Conservation (phyloP, 2,329 filamentous ascomycete species). For the Ophiostoma australiae region DNA sequence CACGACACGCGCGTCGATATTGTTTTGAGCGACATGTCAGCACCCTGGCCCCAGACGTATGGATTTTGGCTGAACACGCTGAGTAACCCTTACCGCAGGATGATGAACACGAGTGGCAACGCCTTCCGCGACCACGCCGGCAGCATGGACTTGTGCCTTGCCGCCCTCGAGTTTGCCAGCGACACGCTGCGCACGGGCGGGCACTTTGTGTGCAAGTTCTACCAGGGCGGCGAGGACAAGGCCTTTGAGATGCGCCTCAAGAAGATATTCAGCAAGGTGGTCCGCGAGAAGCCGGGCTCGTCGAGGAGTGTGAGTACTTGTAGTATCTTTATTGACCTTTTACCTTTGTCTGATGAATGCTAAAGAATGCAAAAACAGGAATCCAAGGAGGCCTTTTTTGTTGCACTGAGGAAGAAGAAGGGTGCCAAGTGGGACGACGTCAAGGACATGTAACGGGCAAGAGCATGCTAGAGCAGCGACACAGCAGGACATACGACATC, state of each 20-base stretch:
- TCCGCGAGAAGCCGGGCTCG: constrained; percentile 84
- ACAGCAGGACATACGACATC: neutral
- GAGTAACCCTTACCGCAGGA: constrained; percentile 94
- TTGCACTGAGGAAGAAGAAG: constrained; percentile 65
- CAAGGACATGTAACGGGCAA: constrained; percentile 17
- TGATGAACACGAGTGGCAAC: constrained; percentile 98
- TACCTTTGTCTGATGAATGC: neutral
- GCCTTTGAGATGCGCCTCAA: constrained; percentile 68
- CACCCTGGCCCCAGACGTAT: constrained; percentile 78
- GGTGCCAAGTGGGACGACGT: constrained; percentile 33
- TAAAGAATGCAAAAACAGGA: constrained; percentile 52
- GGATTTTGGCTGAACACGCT: constrained; percentile 81
- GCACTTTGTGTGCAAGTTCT: constrained; percentile 96
- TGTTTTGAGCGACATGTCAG: constrained; percentile 98
- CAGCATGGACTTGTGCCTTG: constrained; percentile 90
- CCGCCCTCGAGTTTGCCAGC: constrained; percentile 77
- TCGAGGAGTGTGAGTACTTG: constrained; percentile 67
- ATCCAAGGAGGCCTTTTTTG: constrained; percentile 81
- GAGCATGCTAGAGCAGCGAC: neutral
- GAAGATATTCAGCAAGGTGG: constrained; percentile 71
- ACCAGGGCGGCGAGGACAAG: constrained; percentile 84
- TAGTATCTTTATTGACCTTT: neutral
- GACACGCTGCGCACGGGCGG: constrained; percentile 78
- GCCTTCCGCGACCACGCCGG: constrained; percentile 81
- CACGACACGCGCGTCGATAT: constrained; percentile 61